Evolutionary conservation across 257 asterid species (phyloP), one percentile per base, ranked within the genome.

Genomic region (Fraxinus anomala): DNA sequence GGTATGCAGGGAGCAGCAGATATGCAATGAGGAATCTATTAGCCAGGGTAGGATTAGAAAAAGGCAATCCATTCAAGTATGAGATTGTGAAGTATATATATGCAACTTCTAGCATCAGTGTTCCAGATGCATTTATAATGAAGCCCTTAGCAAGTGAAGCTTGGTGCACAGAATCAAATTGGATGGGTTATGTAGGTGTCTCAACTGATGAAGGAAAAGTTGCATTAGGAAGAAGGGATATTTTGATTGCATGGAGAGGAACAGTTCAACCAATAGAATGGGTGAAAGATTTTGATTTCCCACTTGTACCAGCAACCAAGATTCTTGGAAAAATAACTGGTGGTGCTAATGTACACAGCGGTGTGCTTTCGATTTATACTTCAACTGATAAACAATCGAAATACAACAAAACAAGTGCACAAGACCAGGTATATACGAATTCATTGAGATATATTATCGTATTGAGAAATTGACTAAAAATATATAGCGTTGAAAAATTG

Each of bases 181-280:
- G 91, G 91, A 83, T 81, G 17, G 94, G 91, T n/a, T 89, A 75
- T 66, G 88, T 91, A 0, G 92, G 91, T 16, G 94, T 88, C 30
- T 89, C 94, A 17, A 89, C 91, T 3, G 88, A 91, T 42, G 89
- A 91, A 76, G 94, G 94, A 73, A 84, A 81, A 79, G 5, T 7
- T 1, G 89, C 89, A 8, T 74, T 89, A 24, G 96, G 96, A 61
- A 82, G 94, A 73, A 81, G 96, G 74, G 94, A 89, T 61, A 89
- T 91, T 24, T n/a, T 91, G 83, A 72, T 89, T 66, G 88, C 91
- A 0, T 88, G 96, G 94, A 89, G 96, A 75, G 94, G 96, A 19
- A 88, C 91, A 4, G 73, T 89, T 36, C 47, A 75, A 70, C 26
- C 74, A 0, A 5, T 72, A 30, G 96, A 91, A 63, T 89, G 92